A percentile compares a stretch with the other conserved stretches of the same genome.
Evolutionary conservation across 2,329 filamentous ascomycete species (phyloP).

Genomic region (Paecilomyces sp.): DNA sequence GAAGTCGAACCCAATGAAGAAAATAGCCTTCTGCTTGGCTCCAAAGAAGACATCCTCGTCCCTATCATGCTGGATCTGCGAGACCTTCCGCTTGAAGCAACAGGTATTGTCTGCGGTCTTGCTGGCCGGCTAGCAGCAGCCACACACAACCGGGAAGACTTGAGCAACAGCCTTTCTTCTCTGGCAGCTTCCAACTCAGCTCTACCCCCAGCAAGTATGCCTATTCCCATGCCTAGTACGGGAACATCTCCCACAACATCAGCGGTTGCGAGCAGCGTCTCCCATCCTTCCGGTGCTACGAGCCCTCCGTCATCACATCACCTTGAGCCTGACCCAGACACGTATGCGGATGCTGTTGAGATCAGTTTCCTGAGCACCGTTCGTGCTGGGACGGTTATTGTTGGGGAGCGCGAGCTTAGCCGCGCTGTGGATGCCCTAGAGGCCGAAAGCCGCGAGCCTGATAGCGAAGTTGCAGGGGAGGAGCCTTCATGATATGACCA

Average conservation of each 20-base stretch:
- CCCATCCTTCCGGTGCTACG: not conserved
- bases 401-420: constrained; percentile 66
- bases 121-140: constrained; percentile 74
- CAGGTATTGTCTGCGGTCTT: constrained; percentile 91
- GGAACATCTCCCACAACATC: not conserved
- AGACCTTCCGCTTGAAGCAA: constrained; percentile 75
- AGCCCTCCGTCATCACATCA: constrained; percentile 12
- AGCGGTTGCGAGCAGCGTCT: constrained; percentile 3
- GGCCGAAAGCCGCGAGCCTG: constrained; percentile 18
- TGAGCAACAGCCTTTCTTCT: constrained; percentile 13
- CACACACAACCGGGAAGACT: constrained; percentile 45
- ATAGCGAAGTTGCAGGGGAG: not conserved
- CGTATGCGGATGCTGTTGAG: constrained; percentile 49
- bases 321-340: constrained; percentile 23
- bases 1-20: constrained; percentile 30
- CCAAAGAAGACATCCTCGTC: constrained; percentile 61
- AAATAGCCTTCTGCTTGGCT: constrained; percentile 67
- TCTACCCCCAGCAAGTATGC: not conserved
- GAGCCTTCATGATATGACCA: not conserved
- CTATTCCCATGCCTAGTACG: not conserved
- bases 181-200: not conserved
- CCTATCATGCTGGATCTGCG: constrained; percentile 85
- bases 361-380: constrained; percentile 89
- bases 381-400: constrained; percentile 79
- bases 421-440: constrained; percentile 65